Evolutionary conservation across 352 stramenopile genomes (phyloP), one percentile per base, ranked within the genome.

Genomic region (Phytophthora nicotianae): DNA sequence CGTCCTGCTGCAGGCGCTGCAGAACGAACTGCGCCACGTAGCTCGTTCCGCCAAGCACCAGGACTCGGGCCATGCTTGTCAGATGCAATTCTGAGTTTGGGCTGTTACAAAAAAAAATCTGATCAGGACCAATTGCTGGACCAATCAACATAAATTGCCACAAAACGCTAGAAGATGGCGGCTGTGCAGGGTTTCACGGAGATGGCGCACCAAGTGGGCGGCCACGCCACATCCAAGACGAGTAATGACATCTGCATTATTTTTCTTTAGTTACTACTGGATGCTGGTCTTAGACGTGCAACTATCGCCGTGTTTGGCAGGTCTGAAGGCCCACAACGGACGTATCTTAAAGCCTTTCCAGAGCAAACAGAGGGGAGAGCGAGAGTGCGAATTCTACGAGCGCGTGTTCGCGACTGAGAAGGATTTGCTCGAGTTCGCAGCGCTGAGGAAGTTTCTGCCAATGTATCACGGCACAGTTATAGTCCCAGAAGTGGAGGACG

Each of bases 291-390:
- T 51, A 59, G 17, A 2, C 10, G 2, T 32, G 26, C 11, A 13
- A 26, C 13, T 20, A 2, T 20, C 2, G 19, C n/a, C 58, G 13
- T 14, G 17, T n/a, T 37, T 19, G 5, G 5, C 38, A 94, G 85
- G 82, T 62, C 54, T 95, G 35, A 89, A 88, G 40, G 58, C 83
- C 27, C 63, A 77, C 50, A 72, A 73, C n/a, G 88, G 80, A 0
- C 76, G 78, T 48, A 87, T 96, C 57, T 72, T 92, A 42, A 96
- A 96, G 64, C 88, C 86, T 7, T 96, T 95, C 61, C 88, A 96
- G 64, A 90, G 71, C 64, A 91, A 90, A 49, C 72, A 73, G 45
- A 75, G 88, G 19, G 88, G 88, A 10, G 75, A 92, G 61, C 77
- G 72, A 43, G 88, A 96, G 54, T 53, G 81, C 33, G 77, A 74